These are phyloP conservation scores for Colletotrichum tropicale DNA, from an alignment of 2,329 filamentous ascomycete genomes.

Conservation along the genomic window DNA sequence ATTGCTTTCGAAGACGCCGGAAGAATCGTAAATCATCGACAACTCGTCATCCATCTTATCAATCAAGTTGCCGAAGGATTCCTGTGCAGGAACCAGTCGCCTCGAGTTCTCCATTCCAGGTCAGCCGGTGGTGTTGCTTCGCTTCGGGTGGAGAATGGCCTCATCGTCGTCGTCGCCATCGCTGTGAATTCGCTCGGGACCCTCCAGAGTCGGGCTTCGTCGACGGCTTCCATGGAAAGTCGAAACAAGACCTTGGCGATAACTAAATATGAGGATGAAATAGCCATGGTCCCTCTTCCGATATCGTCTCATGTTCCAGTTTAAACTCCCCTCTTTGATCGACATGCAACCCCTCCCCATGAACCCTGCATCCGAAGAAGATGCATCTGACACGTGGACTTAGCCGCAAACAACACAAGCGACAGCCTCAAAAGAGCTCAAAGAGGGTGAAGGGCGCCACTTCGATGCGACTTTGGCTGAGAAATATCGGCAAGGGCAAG, in stretches of 20 bases:
- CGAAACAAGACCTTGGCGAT: not conserved
- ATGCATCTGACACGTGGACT: not conserved
- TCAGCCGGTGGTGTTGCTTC: not conserved
- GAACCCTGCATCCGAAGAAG: not conserved
- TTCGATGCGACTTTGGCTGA: not conserved
- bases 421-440: not conserved
- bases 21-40: not conserved
- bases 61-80: not conserved
- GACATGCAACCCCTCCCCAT: not conserved
- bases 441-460: not conserved
- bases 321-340: not conserved
- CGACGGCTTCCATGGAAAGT: not conserved
- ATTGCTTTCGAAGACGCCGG: not conserved
- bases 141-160: not conserved
- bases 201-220: not conserved
- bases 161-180: not conserved
- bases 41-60: not conserved
- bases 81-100: not conserved
- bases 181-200: not conserved
- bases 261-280: not conserved
- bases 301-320: not conserved
- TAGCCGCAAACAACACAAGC: not conserved
- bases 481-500: not conserved
- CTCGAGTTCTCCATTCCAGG: not conserved
- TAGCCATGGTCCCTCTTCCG: not conserved